These are phyloP conservation scores for Rhododendron vialii DNA, from an alignment of 148 eudicot species.

Conservation along the genomic window DNA sequence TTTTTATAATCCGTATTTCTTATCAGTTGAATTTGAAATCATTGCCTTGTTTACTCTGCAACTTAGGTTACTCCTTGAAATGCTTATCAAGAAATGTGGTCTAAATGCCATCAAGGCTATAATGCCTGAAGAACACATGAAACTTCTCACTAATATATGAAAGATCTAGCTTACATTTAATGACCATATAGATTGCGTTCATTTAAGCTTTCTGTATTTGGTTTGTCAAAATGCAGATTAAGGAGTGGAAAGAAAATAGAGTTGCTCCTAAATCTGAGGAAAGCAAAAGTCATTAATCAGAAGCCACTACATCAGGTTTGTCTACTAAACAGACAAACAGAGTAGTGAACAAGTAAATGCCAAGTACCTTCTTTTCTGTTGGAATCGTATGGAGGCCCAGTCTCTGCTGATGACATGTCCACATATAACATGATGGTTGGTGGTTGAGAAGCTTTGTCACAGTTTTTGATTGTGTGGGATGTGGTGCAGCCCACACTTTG, in stretches of 20 bases:
- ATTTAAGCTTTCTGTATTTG: not conserved
- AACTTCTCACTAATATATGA: conserved; percentile 90
- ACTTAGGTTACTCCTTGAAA: conserved; percentile 82
- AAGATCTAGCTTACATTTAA: conserved; percentile 42
- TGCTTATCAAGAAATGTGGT: conserved; percentile 96
- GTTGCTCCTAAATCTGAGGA: conserved; percentile 51
- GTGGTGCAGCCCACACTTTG: not conserved
- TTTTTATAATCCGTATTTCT: not conserved
- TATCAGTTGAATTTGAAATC: not conserved
- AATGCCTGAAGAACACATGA: conserved; percentile 95
- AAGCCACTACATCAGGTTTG: conserved; percentile 87
- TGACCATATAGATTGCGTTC: not conserved
- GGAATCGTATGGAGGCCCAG: not conserved
- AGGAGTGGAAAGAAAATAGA: conserved; percentile 71
- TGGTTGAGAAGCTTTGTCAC: not conserved
- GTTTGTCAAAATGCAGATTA: conserved; percentile 40
- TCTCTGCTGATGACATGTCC: not conserved
- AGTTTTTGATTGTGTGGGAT: not conserved
- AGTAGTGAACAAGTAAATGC: not conserved
- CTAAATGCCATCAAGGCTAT: conserved; percentile 87
- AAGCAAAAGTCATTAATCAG: conserved; percentile 53
- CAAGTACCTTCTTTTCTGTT: not conserved
- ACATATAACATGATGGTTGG: not conserved
- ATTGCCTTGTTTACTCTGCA: conserved; percentile 18
- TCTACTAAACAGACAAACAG: not conserved